Base-by-base conservation (phyloP, 768 basidiomycete species). In the Cystobasidium tubakii region DNA sequence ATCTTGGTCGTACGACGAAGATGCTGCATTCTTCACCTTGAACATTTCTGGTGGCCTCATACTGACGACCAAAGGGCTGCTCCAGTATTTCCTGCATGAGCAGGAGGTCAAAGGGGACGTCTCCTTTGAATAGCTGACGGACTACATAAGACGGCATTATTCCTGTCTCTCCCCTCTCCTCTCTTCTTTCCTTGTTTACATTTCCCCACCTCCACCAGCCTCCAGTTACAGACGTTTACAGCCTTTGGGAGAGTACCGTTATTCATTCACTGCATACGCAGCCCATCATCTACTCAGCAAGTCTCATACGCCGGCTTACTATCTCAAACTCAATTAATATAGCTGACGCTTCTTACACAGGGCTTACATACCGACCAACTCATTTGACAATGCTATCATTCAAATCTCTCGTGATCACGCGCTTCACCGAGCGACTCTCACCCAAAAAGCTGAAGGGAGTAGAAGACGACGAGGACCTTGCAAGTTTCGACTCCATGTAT, bases 1-100 rank as follows among this genome's bases (percentile, higher is more conserved):
- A n/a, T n/a, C n/a, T n/a, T n/a, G n/a, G n/a, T 39, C 39, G 39
- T 39, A 39, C 39, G 7, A 39, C 39, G 15, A 39, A 6, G 39
- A 39, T 6, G 39, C 6, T 39, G 39, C 46, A 50, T 50, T 50
- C 46, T 21, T 21, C 10, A 9, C 46, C 10, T 3, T 21, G 3
- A 19, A 50, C 46, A 21, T 50, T 50, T 19, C n/a, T 50, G 46
- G 46, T 39, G 39, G 39, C 39, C 15, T 6, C 39, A 39, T 39
- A 15, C 39, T 39, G 39, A 15, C 39, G n/a, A 12, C 10, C 46
- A n/a, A 50, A 19, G 46, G n/a, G 46, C 9, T n/a, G 46, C 9
- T 50, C 46, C 46, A 50, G 46, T 50, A 50, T 50, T 50, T 50
- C 46, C 46, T 50, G 46, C 46, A 50, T 50, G 46, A 50, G 17